Percentiles rank a stretch among this genome's conserved stretches.
Evolutionary conservation across 2,329 filamentous ascomycete species (phyloP).

Genomic region (Sclerotiophoma versabilis): DNA sequence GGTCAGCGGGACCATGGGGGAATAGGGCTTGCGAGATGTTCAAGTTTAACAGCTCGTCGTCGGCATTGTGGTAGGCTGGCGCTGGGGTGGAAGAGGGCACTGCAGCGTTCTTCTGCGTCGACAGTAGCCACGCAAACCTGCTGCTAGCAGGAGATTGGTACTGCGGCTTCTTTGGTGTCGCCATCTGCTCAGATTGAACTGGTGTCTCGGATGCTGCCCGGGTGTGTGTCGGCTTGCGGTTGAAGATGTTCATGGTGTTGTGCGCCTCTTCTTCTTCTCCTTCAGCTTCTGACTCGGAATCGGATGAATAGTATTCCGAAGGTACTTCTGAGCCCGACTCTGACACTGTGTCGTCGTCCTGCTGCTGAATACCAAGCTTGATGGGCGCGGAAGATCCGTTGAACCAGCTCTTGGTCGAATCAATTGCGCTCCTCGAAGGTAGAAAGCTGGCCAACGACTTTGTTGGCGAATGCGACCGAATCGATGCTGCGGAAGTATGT

Average conservation of each 20-base stretch:
- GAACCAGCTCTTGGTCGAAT: constrained; percentile 58
- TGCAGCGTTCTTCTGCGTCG: constrained; percentile 43
- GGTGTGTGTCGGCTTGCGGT: constrained; percentile 38
- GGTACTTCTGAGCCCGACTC: constrained; percentile 34
- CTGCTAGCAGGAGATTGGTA: constrained; percentile 35
- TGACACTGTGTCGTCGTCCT: constrained; percentile 39
- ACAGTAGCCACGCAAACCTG: constrained; percentile 48
- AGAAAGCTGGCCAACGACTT: constrained; percentile 52
- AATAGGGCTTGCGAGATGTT: constrained; percentile 63
- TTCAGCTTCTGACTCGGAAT: constrained; percentile 22
- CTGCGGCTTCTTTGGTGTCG: constrained; percentile 29
- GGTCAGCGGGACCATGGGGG: constrained; percentile 58
- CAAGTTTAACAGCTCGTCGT: constrained; percentile 61
- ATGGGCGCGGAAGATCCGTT: constrained; percentile 60
- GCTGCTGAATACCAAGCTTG: constrained; percentile 50
- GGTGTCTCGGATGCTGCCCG: constrained; percentile 32
- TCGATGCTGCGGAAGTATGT: constrained; percentile 48
- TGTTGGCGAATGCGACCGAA: constrained; percentile 46
- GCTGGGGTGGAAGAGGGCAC: constrained; percentile 32
- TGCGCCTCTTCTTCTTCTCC: constrained; percentile 28
- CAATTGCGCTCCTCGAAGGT: constrained; percentile 40
- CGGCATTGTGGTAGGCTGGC: constrained; percentile 47
- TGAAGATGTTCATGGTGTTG: constrained; percentile 45
- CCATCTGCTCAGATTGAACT: constrained; percentile 23
- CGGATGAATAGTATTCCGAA: constrained; percentile 33